Base-by-base conservation (phyloP, 2,329 filamentous ascomycete genomes). In the Colletotrichum trifolii region DNA sequence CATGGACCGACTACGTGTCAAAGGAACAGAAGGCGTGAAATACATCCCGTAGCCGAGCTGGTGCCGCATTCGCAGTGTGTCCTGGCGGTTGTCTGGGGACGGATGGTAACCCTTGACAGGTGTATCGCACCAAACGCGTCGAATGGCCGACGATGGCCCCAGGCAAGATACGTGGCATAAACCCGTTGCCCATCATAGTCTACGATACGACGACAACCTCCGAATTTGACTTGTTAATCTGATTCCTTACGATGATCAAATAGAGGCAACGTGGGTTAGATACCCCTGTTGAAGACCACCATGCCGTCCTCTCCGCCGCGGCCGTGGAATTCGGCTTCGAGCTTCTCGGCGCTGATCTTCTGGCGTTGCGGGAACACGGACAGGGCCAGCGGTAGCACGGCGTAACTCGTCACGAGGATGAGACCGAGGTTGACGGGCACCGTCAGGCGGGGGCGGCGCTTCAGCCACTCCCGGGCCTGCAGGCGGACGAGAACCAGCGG, bases 271-370 rank as follows among this genome's bases (percentile, higher is more conserved):
- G 33, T 53, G 11, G 34, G 52, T 42, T 66, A 97, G 72, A 99
- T 95, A 11, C 96, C 96, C 73, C 96, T 88, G 78, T 99, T 98
- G 79, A 99, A 98, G 76, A 96, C 93, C n/a, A 99, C 92, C 82
- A 93, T 83, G 0, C 92, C 94, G 59, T 87, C 86, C 68, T 90
- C 86, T 1, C 94, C 95, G 38, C 93, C 94, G 61, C 87, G 87
- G 7, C 88, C 90, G 79, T 90, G 91, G 76, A 99, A 98, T 78
- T 97, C 92, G 68, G 91, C 83, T 83, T 98, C 96, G 61, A 99
- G 80, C 54, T 82, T 88, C 36, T 87, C 85, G 1, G 91, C 94
- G 68, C 85, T 86, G 46, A 98, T 91, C 68, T 87, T 87, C 82
- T 99, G 93, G 69, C 94, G 85, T 81, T 97, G 94, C 4, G 96